A percentile compares a stretch with the other conserved stretches of the same genome.
These are phyloP conservation scores for Suhomyces faveliae DNA, from an alignment of 805 yeast species.

Conservation along the genomic window DNA sequence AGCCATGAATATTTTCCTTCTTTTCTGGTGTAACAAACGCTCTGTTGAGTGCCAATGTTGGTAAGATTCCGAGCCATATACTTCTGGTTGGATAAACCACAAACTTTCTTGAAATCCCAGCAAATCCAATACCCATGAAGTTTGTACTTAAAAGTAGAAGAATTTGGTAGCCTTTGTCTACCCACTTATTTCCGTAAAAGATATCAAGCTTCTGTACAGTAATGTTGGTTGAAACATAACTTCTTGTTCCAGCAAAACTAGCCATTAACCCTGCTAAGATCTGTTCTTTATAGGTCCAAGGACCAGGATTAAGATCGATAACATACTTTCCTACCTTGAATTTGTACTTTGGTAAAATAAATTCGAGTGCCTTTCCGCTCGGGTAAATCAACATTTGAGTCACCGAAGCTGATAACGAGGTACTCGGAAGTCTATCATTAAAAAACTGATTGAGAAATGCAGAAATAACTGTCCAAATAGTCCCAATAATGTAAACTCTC, in stretches of 20 bases:
- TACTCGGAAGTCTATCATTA: slow-evolving; percentile 51
- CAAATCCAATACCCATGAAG: slow-evolving; percentile 19
- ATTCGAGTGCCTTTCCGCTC: slow-evolving; percentile 36
- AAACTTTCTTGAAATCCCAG: slow-evolving; percentile 19
- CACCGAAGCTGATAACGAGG: slow-evolving; percentile 43
- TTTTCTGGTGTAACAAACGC: slow-evolving; percentile 28
- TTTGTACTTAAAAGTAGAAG: slow-evolving; percentile 14
- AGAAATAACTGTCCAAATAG: slow-evolving; percentile 56
- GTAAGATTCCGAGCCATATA: slow-evolving; percentile 30
- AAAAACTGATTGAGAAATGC: slow-evolving; percentile 56
- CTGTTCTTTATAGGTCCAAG: slow-evolving; percentile 65
- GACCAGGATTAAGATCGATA: slow-evolving; percentile 53
- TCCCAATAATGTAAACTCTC: slow-evolving; percentile 53
- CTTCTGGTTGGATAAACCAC: slow-evolving; percentile 26
- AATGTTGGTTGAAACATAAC: slow-evolving; percentile 22
- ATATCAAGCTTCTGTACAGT: slow-evolving; percentile 21
- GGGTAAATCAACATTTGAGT: slow-evolving; percentile 48
- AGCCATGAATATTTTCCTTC: slow-evolving; percentile 29
- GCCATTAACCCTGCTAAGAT: slow-evolving; percentile 54
- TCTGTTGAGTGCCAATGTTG: slow-evolving; percentile 30
- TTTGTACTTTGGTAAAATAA: slow-evolving; percentile 37
- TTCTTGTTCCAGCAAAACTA: slow-evolving; percentile 33
- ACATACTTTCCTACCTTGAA: slow-evolving; percentile 10
- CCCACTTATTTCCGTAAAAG: slow-evolving; percentile 26
- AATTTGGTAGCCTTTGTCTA: slow-evolving; percentile 18